Conservation (phyloP, 1,139 yeast genomes). For the Entelexis paramagnoliae region DNA sequence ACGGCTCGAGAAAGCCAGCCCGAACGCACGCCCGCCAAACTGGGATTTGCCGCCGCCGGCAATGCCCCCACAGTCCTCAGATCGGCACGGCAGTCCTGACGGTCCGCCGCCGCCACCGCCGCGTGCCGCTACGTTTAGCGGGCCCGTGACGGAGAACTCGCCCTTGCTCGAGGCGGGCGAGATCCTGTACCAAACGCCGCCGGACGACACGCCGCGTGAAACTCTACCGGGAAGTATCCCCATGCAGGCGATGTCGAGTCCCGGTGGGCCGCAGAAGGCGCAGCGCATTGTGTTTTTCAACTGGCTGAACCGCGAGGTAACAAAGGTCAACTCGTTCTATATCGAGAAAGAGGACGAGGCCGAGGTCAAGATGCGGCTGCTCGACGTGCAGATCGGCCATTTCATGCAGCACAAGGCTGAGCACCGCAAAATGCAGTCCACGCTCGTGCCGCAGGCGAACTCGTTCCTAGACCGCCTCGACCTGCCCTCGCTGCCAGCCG, state of each 20-base stretch:
- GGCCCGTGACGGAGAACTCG: conserved; percentile 18
- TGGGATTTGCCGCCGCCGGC: conserved; percentile 18
- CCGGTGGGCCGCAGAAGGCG: not conserved
- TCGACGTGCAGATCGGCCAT: conserved; percentile 60
- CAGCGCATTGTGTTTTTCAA: conserved; percentile 34
- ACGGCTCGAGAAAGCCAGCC: conserved; percentile 8
- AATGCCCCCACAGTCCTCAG: not conserved
- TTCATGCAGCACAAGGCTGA: conserved; percentile 44
- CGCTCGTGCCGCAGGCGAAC: conserved; percentile 15
- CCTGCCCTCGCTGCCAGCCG: conserved; percentile 30
- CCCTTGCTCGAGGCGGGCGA: conserved; percentile 16
- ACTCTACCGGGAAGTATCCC: conserved; percentile 2
- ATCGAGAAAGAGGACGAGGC: conserved; percentile 50
- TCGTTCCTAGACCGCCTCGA: conserved; percentile 27
- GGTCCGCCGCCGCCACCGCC: not conserved
- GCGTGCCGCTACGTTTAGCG: not conserved
- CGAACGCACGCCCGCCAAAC: not conserved
- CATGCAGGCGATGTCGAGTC: not conserved
- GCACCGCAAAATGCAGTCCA: conserved; percentile 14
- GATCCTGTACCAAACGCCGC: conserved; percentile 8
- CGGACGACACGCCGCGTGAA: not conserved
- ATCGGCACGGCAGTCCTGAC: not conserved
- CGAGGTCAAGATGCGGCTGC: conserved; percentile 46
- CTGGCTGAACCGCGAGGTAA: conserved; percentile 55
- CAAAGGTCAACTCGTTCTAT: conserved; percentile 53